Evolutionary conservation across 768 basidiomycete genomes (phyloP).

Genomic region (button mushroom (Agaricus bisporus)): DNA sequence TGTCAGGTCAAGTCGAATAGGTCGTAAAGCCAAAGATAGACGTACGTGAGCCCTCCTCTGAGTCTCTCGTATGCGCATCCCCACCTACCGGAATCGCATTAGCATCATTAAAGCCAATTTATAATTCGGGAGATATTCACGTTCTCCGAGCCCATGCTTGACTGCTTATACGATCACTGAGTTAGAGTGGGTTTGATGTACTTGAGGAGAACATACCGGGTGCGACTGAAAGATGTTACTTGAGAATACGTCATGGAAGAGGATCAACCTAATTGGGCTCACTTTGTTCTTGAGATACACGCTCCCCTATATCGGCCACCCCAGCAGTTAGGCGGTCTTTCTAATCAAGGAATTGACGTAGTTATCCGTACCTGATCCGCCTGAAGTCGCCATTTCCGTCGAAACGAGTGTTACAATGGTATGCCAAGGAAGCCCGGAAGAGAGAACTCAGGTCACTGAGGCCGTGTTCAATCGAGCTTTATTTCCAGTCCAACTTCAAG

Average conservation of each 20-base stretch:
- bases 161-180: background rate
- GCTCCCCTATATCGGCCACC: background rate
- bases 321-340: background rate
- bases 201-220: background rate
- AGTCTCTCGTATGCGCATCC: background rate
- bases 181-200: background rate
- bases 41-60: constrained; percentile 3
- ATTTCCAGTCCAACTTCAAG: background rate
- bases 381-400: background rate
- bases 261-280: background rate
- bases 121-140: background rate
- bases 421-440: background rate
- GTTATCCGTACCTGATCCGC: background rate
- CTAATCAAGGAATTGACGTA: background rate
- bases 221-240: background rate
- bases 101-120: background rate
- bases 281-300: background rate
- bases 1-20: background rate
- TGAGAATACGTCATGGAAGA: constrained; percentile 10
- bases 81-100: background rate
- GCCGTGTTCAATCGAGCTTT: background rate
- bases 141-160: background rate
- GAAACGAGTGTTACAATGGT: background rate
- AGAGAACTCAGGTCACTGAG: background rate
- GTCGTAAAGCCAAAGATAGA: background rate